A percentile compares a stretch with the other conserved stretches of the same genome.
Evolutionary conservation across 2,329 filamentous ascomycete genomes (phyloP).

Genomic region (Lasiodiplodia theobromae): DNA sequence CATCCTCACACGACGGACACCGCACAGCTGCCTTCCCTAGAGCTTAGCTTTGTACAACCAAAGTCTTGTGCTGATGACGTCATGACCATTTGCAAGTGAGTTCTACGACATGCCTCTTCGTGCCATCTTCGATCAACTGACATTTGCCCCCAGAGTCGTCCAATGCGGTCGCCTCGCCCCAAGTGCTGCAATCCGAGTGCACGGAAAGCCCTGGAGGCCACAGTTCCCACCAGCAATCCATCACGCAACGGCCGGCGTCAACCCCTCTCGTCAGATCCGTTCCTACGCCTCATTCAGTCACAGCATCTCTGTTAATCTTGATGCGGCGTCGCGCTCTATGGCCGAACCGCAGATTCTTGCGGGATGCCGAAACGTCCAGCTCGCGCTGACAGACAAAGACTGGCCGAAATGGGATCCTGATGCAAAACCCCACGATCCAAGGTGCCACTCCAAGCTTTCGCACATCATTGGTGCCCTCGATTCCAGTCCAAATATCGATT

Average conservation of each 20-base stretch:
- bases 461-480: constrained; percentile 13
- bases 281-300: not conserved
- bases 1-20: not conserved
- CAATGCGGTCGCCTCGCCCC: too few relatives aligned
- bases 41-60: not conserved
- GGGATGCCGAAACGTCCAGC: constrained; percentile 9
- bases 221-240: not conserved
- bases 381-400: not conserved
- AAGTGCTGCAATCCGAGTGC: not conserved
- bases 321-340: not conserved
- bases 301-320: not conserved
- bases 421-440: not conserved
- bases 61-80: not conserved
- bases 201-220: not conserved
- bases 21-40: not conserved
- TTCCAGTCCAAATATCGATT: not conserved
- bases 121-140: not conserved
- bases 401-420: not conserved
- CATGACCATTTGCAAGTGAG: not conserved
- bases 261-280: not conserved
- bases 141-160: not conserved
- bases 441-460: constrained; percentile 3
- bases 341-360: not conserved
- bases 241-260: not conserved
- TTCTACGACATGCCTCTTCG: not conserved